Conservation (phyloP, 805 yeast species). For the Alloascoidea africana region DNA sequence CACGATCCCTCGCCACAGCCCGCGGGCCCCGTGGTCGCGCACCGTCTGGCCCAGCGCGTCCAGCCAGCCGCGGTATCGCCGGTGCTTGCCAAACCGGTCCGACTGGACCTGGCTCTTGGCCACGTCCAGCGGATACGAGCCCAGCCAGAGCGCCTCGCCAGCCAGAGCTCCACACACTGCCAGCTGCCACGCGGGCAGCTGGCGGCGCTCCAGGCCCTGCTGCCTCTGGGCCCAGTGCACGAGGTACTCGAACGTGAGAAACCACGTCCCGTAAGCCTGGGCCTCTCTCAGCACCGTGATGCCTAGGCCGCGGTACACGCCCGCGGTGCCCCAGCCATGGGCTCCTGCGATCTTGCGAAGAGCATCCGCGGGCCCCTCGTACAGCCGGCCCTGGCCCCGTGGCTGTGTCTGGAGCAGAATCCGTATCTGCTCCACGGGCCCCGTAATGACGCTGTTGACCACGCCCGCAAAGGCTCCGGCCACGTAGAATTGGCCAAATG, state of each 20-base stretch:
- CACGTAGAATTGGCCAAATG: slow-evolving; percentile 37
- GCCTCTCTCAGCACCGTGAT: slow-evolving; percentile 43
- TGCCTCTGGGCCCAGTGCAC: slow-evolving; percentile 19
- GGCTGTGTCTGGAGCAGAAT: slow-evolving; percentile 42
- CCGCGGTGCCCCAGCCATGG: slow-evolving; percentile 25
- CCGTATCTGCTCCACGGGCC: slow-evolving; percentile 55
- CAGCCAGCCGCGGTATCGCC: slow-evolving; percentile 26
- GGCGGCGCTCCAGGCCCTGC: slow-evolving; percentile 1
- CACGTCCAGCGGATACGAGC: slow-evolving; percentile 38
- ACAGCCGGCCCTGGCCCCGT: slow-evolving; percentile 18
- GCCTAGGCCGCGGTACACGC: slow-evolving; percentile 37
- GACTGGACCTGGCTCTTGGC: slow-evolving; percentile 37
- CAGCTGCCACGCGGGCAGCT: slow-evolving; percentile 27
- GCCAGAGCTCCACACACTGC: slow-evolving; percentile 46
- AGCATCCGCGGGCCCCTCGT: slow-evolving; percentile 27
- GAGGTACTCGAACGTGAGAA: slow-evolving; percentile 44
- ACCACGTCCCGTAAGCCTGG: slow-evolving; percentile 73
- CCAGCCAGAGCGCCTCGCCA: slow-evolving; percentile 53
- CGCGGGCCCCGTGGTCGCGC: slow-evolving; percentile 27
- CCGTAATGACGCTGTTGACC: slow-evolving; percentile 45
- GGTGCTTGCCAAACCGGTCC: slow-evolving; percentile 28
- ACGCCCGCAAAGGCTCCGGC: slow-evolving; percentile 56
- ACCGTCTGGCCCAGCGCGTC: slow-evolving; percentile 20
- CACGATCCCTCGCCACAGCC: slow-evolving; percentile 48
- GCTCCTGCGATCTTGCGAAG: slow-evolving; percentile 24